Base-by-base conservation (phyloP, 2,329 filamentous ascomycete genomes). In the Metarhizium robertsii region DNA sequence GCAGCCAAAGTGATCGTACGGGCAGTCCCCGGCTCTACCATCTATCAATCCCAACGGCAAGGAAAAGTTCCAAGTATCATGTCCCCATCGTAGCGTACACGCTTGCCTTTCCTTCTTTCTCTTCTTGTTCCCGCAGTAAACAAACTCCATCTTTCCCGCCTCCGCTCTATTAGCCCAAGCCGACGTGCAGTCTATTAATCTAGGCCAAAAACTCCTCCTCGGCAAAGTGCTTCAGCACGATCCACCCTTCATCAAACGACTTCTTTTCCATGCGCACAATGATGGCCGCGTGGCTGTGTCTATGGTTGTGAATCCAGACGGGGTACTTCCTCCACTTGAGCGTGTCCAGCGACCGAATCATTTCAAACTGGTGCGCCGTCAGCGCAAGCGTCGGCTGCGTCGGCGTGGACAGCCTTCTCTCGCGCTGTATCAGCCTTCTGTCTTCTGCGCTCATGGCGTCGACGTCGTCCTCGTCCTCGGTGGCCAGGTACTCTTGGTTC, bases 201-300 rank as follows among this genome's bases (percentile, higher is more conserved):
- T 62, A 71, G 34, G 64, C 61, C 58, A 72, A 55, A 66, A 97
- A 96, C 65, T 86, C 86, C 50, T 86, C 79, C 53, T 85, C 78
- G 2, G 91, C 73, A 87, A 89, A 97, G 72, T 97, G 92, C 64
- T 77, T 79, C 55, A 94, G 74, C 38, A 96, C 89, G 13, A 88
- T 68, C 65, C 79, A 82, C 0, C 92, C 92, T 70, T 97, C 92
- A 2, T 79, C 76, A 63, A 91, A 95, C 0, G 70, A 73, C 53
- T 79, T 74, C 66, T 83, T 85, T 43, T 87, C 81, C 56, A 77
- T 81, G 42, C 92, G 81, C 40, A 95, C 85, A 60, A 97, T 89
- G 50, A 97, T 95, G 3, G 92, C 92, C 0, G 92, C 92, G 69
- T 97, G 92, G 57, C 83, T 89, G 67, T 96, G 90, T n/a, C 78